Conservation (phyloP, 768 basidiomycete species). For the Dentipellis fragilis region DNA sequence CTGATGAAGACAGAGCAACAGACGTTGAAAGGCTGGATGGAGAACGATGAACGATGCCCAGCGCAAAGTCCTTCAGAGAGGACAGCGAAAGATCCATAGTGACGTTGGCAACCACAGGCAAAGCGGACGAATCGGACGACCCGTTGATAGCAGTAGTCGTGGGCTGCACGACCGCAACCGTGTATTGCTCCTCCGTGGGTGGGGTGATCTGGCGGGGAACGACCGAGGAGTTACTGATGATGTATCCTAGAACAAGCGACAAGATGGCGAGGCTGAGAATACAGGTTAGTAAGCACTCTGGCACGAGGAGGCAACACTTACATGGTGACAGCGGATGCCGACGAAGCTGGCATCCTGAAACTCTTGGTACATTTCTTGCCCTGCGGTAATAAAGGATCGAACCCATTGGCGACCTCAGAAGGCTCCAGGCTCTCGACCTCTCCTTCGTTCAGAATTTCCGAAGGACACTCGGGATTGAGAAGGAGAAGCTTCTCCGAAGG, state of each 20-base stretch:
- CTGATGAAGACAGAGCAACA: not conserved
- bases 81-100: conserved; percentile 9
- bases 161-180: not conserved
- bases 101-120: conserved; percentile 1
- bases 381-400: conserved; percentile 10
- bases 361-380: conserved; percentile 19
- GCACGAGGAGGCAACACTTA: conserved; percentile 25
- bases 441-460: conserved; percentile 6
- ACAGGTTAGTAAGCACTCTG: conserved; percentile 5
- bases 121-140: not conserved
- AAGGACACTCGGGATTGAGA: conserved; percentile 19
- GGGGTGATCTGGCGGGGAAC: conserved; percentile 27
- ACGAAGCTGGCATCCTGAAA: conserved; percentile 33
- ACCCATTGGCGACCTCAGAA: conserved; percentile 8
- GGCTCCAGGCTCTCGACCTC: conserved; percentile 8
- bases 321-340: conserved; percentile 56
- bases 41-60: conserved; percentile 3
- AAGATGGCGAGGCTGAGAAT: conserved; percentile 52
- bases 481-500: conserved; percentile 17
- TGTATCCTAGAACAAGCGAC: conserved; percentile 53
- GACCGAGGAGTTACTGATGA: conserved; percentile 23
- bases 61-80: conserved; percentile 5
- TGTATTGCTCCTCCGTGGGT: conserved; percentile 11
- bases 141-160: not conserved
- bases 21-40: conserved; percentile 9